Base-by-base conservation (phyloP, 306 rosid species). In the Vicia villosa region DNA sequence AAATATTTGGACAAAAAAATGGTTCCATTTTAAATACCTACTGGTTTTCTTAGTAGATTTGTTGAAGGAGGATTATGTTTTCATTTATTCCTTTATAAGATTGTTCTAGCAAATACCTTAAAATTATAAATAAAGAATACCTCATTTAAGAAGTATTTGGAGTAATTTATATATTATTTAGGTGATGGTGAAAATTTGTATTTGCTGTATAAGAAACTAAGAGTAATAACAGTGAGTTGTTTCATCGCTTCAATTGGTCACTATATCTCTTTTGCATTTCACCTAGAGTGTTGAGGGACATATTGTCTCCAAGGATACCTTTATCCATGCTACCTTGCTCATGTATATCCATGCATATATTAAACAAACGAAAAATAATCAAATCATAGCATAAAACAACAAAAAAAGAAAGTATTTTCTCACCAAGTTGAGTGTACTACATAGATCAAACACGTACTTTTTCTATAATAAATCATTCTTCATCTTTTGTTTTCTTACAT, bases 391-490 rank as follows among this genome's bases (percentile, higher is more conserved):
- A 15, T 50, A 50, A n/a, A n/a, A n/a, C n/a, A n/a, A n/a, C n/a
- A n/a, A n/a, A n/a, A n/a, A n/a, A n/a, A n/a, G n/a, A n/a, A n/a
- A n/a, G n/a, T n/a, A n/a, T n/a, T n/a, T n/a, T n/a, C n/a, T n/a
- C n/a, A n/a, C n/a, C n/a, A n/a, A n/a, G n/a, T n/a, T n/a, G n/a
- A n/a, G n/a, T n/a, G n/a, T n/a, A n/a, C n/a, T n/a, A n/a, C n/a
- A n/a, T n/a, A n/a, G n/a, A n/a, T n/a, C n/a, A n/a, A n/a, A n/a
- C n/a, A n/a, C n/a, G n/a, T 22, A 54, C 74, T 54, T 38, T 54
- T 55, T 69, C 64, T 52, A 40, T 68, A 54, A 40, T 52, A 40
- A 54, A 54, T 41, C 38, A 38, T 54, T 54, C 74, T 45, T 22
- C 4, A 54, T 10, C 40, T 19, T 37, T 13, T 21, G 52, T 54